Percentiles rank a stretch among this genome's conserved stretches.
These are phyloP conservation scores for Sporobolus alterniflorus DNA, from an alignment of 202 grass and related monocot species.

Conservation along the genomic window DNA sequence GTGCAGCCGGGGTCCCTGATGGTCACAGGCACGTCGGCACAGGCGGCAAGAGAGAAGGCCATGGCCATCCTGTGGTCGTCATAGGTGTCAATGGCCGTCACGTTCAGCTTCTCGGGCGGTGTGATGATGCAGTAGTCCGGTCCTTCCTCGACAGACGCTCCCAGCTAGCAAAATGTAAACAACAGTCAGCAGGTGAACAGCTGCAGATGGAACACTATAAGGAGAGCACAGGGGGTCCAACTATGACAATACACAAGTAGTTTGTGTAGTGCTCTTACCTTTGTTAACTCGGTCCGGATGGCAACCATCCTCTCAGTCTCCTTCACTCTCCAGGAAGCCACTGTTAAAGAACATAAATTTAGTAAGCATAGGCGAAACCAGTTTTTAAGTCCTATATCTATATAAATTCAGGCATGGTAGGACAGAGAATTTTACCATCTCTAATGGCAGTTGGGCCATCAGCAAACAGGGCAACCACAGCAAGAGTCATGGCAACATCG, in stretches of 20 bases:
- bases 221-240: neutral
- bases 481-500: constrained; percentile 95
- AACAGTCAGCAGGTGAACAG: neutral
- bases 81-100: constrained; percentile 86
- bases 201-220: neutral
- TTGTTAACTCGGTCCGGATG: constrained; percentile 84
- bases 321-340: constrained; percentile 99
- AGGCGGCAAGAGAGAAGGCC: constrained; percentile 90
- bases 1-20: constrained; percentile 97
- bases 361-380: constrained; percentile 2
- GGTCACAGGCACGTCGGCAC: constrained; percentile 75
- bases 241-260: neutral
- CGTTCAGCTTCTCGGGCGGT: constrained; percentile 81
- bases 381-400: neutral
- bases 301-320: constrained; percentile 97
- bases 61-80: constrained; percentile 98
- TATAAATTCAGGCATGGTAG: neutral
- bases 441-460: constrained; percentile 95
- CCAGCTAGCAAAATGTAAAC: constrained; percentile 49
- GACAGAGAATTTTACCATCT: constrained; percentile 63
- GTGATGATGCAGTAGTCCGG: constrained; percentile 94
- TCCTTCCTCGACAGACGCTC: constrained; percentile 91
- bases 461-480: constrained; percentile 91
- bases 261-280: constrained; percentile 46
- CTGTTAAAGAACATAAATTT: constrained; percentile 40